These are phyloP conservation scores for Huntiella bhutanensis DNA, from an alignment of 2,329 filamentous ascomycete genomes.

Conservation along the genomic window DNA sequence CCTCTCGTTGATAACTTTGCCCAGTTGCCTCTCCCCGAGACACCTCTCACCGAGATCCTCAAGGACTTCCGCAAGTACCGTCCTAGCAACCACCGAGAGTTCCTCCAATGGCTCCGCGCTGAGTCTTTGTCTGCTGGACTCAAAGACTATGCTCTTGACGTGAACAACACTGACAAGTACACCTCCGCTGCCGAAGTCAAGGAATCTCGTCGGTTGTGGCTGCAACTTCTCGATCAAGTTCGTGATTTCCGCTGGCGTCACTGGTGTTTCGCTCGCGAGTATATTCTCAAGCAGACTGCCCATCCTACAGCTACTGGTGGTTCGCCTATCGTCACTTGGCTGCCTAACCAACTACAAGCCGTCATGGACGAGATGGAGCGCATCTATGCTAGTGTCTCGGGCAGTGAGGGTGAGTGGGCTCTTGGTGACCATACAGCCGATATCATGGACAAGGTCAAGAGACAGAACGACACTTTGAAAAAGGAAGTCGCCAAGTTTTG, in stretches of 20 bases:
- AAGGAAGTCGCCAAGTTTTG: constrained; percentile 66
- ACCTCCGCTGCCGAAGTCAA: constrained; percentile 20
- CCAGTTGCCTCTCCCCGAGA: constrained; percentile 71
- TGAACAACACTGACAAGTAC: constrained; percentile 16
- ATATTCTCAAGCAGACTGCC: constrained; percentile 58
- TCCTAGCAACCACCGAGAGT: constrained; percentile 72
- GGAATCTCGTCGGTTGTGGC: constrained; percentile 39
- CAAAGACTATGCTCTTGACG: constrained; percentile 36
- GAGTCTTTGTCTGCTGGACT: constrained; percentile 31
- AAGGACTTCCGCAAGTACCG: constrained; percentile 78
- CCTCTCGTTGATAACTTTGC: constrained; percentile 78
- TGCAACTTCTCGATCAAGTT: constrained; percentile 52
- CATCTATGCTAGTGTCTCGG: constrained; percentile 30
- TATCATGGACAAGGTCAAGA: constrained; percentile 47
- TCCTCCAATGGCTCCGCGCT: constrained; percentile 51
- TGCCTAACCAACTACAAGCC: constrained; percentile 62
- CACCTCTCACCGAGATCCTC: constrained; percentile 74
- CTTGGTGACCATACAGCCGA: constrained; percentile 30
- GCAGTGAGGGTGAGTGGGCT: constrained; percentile 20
- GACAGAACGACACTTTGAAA: constrained; percentile 44
- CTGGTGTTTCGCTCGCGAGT: constrained; percentile 72
- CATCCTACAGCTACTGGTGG: constrained; percentile 67
- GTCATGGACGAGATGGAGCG: constrained; percentile 52
- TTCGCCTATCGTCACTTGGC: constrained; percentile 67
- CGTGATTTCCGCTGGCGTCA: constrained; percentile 69